A percentile compares a stretch with the other conserved stretches of the same genome.
phyloP scores from a whole-genome alignment of 2,329 filamentous ascomycete species.

The Penicillium polonicum region DNA sequence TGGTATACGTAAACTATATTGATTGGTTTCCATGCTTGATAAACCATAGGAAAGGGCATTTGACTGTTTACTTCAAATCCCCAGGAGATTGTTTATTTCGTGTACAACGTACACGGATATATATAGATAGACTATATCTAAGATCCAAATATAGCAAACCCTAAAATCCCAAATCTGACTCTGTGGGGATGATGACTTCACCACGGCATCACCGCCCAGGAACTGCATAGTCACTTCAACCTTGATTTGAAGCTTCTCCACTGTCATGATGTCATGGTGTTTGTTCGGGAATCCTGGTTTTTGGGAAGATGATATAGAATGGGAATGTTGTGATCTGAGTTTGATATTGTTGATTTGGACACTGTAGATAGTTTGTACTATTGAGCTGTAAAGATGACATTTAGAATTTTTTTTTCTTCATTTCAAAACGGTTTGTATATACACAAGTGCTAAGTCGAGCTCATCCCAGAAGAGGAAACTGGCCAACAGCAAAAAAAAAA shows the following conservation, averaged over 20 bases:
- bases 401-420: conserved; percentile 14
- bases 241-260: not conserved
- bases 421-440: conserved; percentile 17
- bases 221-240: not conserved
- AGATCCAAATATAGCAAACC: not conserved
- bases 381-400: not conserved
- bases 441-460: conserved; percentile 13
- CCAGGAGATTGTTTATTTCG: no score
- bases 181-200: not conserved
- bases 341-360: not conserved
- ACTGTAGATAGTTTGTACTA: not conserved
- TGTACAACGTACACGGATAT: not conserved
- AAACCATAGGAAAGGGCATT: no score
- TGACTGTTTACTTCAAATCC: no score
- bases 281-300: not conserved
- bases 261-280: not conserved
- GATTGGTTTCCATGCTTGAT: no score
- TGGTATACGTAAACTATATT: no score
- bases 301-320: no score
- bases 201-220: not conserved
- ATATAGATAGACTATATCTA: not conserved
- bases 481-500: conserved; percentile 5
- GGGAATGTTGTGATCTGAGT: not conserved
- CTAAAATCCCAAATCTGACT: not conserved
- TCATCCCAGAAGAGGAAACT: not conserved